A percentile compares a stretch with the other conserved stretches of the same genome.
phyloP scores from a whole-genome alignment of 768 basidiomycete genomes.

The Austroboletus eburneus region DNA sequence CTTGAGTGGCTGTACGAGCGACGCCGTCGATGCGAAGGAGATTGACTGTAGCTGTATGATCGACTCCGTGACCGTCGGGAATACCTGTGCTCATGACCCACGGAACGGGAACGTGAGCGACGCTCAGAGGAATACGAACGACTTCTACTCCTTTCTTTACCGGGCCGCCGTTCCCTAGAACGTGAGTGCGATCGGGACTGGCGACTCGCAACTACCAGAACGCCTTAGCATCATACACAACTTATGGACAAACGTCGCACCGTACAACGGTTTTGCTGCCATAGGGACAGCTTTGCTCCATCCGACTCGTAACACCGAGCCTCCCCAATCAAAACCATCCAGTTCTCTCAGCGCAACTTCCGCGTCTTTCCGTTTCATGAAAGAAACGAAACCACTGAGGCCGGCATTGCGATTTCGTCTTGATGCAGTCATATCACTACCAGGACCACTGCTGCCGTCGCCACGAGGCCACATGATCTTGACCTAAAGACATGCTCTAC shows the following conservation, averaged over 20 bases:
- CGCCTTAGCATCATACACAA: background rate
- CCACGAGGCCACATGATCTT: conserved; percentile 99
- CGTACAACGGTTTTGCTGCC: conserved; percentile 73
- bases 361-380: conserved; percentile 90
- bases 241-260: conserved; percentile 38
- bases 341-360: conserved; percentile 84
- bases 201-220: conserved; percentile 18
- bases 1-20: conserved; percentile 51
- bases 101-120: conserved; percentile 32
- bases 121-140: conserved; percentile 21
- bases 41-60: conserved; percentile 31
- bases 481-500: conserved; percentile 46
- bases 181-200: conserved; percentile 33
- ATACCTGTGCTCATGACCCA: conserved; percentile 24
- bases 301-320: conserved; percentile 79
- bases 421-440: conserved; percentile 69
- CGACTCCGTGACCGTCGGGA: conserved; percentile 25
- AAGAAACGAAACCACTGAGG: conserved; percentile 94
- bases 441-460: conserved; percentile 63
- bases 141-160: conserved; percentile 23
- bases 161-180: conserved; percentile 29
- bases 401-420: conserved; percentile 70
- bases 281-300: conserved; percentile 98
- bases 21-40: conserved; percentile 37
- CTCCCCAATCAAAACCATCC: conserved; percentile 95